phyloP scores from a whole-genome alignment of 257 asterid species.

The Solanum lignicaule region DNA sequence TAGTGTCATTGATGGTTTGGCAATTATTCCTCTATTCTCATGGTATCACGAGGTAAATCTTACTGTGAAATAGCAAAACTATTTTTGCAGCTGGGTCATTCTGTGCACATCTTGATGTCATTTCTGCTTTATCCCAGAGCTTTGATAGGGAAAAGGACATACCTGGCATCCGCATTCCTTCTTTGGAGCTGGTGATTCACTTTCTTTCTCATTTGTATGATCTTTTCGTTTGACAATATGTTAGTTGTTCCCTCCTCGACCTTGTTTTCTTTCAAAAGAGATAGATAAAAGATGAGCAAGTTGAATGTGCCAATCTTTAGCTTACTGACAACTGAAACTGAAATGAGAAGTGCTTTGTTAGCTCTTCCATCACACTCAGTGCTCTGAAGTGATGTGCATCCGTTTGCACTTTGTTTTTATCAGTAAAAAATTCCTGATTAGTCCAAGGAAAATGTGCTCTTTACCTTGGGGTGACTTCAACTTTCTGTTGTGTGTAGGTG shows the following conservation, averaged over 20 bases:
- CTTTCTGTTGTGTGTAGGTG: neutral
- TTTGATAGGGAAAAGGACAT: slow-evolving; percentile 78
- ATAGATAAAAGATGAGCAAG: neutral
- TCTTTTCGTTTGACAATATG: slow-evolving; percentile 11
- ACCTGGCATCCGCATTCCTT: slow-evolving; percentile 56
- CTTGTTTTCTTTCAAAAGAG: neutral
- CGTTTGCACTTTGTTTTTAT: neutral
- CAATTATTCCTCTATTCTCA: slow-evolving; percentile 64
- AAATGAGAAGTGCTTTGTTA: neutral
- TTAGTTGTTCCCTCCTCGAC: neutral
- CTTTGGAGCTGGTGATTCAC: slow-evolving; percentile 94
- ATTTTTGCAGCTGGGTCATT: slow-evolving; percentile 3
- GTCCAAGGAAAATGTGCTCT: neutral
- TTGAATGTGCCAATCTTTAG: neutral
- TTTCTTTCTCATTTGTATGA: slow-evolving; percentile 70
- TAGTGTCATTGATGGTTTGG: slow-evolving; percentile 46
- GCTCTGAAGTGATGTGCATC: neutral
- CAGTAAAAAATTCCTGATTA: neutral
- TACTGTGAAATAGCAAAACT: neutral
- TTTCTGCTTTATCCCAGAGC: slow-evolving; percentile 38
- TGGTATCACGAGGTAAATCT: slow-evolving; percentile 87
- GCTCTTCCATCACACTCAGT: neutral
- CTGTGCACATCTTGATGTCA: neutral
- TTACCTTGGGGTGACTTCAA: neutral
- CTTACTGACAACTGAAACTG: neutral